Conservation (phyloP, 2,329 filamentous ascomycete genomes). For the Mycosphaerella sp. region DNA sequence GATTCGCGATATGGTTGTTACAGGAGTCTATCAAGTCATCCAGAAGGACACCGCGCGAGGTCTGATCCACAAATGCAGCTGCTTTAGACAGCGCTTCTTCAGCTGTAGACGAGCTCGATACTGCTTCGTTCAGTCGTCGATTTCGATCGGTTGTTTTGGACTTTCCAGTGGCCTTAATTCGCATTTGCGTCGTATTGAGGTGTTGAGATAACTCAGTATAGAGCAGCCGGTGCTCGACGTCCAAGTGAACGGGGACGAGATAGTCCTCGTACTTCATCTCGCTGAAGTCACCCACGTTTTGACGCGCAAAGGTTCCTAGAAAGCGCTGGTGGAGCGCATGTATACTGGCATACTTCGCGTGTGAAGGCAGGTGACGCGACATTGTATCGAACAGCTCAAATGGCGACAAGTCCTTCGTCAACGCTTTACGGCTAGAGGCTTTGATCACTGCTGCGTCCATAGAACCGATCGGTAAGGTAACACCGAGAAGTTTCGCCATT, state of each 20-base stretch:
- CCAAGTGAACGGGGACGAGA: conserved; percentile 40
- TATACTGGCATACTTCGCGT: conserved; percentile 48
- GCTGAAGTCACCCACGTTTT: conserved; percentile 32
- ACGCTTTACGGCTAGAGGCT: conserved; percentile 40
- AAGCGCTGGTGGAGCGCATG: conserved; percentile 51
- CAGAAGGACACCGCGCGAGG: conserved; percentile 3
- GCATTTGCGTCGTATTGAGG: conserved; percentile 47
- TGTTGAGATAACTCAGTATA: conserved; percentile 53
- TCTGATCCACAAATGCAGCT: conserved; percentile 32
- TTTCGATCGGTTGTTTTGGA: conserved; percentile 33
- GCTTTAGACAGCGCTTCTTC: conserved; percentile 50
- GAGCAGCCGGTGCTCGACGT: conserved; percentile 44
- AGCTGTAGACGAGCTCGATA: conserved; percentile 41
- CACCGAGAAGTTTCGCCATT: conserved; percentile 51
- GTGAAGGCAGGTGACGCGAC: conserved; percentile 41
- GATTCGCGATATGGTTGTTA: conserved; percentile 4
- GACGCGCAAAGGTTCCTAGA: conserved; percentile 47
- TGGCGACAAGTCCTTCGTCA: conserved; percentile 41
- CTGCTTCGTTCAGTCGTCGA: conserved; percentile 41
- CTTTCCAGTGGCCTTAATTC: conserved; percentile 36
- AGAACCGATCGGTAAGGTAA: conserved; percentile 51
- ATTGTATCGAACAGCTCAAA: conserved; percentile 53
- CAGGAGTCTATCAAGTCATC: conserved; percentile 13
- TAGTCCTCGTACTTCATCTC: conserved; percentile 43
- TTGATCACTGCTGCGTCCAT: conserved; percentile 42